phyloP scores from a whole-genome alignment of 306 rosid species.

The Mimosa pudica region DNA sequence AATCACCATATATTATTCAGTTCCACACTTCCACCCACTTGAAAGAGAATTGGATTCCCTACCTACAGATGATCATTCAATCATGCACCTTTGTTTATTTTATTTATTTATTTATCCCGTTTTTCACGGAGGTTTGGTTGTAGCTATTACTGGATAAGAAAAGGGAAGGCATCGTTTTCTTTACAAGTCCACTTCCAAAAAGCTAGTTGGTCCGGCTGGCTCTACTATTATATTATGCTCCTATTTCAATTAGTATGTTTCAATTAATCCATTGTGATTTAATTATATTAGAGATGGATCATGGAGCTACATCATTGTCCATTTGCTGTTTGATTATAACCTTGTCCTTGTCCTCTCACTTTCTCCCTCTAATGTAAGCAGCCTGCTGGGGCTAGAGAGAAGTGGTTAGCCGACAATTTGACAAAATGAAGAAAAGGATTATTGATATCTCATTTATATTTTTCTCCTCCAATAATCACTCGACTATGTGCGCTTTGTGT shows the following conservation, averaged over 20 bases:
- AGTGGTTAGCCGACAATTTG: not conserved
- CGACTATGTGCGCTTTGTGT: not conserved
- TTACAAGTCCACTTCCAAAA: conserved; percentile 33
- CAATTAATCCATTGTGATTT: conserved; percentile 11
- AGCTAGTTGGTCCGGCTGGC: conserved; percentile 19
- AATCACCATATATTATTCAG: not conserved
- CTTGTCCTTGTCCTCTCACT: not conserved
- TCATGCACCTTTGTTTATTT: conserved; percentile 30
- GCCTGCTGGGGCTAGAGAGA: not conserved
- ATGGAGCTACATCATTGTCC: conserved; percentile 29
- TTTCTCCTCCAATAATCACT: not conserved
- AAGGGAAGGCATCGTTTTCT: conserved; percentile 52
- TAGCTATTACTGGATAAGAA: conserved; percentile 41
- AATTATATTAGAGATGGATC: conserved; percentile 8
- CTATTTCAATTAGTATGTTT: not conserved
- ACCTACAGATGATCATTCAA: conserved; percentile 35
- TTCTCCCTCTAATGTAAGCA: not conserved
- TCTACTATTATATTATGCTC: not conserved
- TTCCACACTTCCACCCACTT: conserved; percentile 9
- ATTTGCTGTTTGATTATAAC: conserved; percentile 24
- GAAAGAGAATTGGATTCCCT: conserved; percentile 53
- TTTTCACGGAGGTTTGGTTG: conserved; percentile 29
- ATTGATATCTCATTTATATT: not conserved
- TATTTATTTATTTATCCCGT: conserved; percentile 11
- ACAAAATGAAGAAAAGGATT: not conserved